Conservation (phyloP, 306 rosid genomes). For the Alnus rubra region DNA sequence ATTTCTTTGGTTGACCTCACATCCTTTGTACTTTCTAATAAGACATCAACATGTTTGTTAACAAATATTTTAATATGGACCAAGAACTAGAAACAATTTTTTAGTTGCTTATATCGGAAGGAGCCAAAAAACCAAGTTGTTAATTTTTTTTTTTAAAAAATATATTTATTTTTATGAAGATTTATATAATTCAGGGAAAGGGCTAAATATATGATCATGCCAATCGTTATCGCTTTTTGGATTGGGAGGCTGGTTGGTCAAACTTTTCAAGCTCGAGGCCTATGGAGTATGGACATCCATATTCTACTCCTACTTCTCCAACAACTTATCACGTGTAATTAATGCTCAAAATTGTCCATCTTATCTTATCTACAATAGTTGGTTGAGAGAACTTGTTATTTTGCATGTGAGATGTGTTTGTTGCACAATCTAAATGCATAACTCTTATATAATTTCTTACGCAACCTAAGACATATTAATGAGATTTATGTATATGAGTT, state of each 20-base stretch:
- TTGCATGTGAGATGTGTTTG: too few relatives aligned
- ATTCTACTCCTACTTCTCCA: too few relatives aligned
- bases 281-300: too few relatives aligned
- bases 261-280: neutral
- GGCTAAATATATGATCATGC: neutral
- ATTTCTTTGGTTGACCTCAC: neutral
- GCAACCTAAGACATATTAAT: too few relatives aligned
- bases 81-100: neutral
- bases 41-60: neutral
- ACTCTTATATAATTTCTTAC: too few relatives aligned
- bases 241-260: neutral
- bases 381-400: too few relatives aligned
- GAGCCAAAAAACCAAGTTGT: neutral
- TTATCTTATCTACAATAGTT: too few relatives aligned
- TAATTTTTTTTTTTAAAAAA: neutral
- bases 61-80: neutral
- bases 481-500: too few relatives aligned
- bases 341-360: too few relatives aligned
- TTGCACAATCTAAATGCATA: too few relatives aligned
- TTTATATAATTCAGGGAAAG: neutral
- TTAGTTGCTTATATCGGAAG: neutral
- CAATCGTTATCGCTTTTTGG: too few relatives aligned
- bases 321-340: too few relatives aligned
- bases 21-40: neutral
- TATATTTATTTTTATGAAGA: neutral